phyloP scores from a whole-genome alignment of 2,329 filamentous ascomycete genomes.

The Neofusicoccum cordaticola region DNA sequence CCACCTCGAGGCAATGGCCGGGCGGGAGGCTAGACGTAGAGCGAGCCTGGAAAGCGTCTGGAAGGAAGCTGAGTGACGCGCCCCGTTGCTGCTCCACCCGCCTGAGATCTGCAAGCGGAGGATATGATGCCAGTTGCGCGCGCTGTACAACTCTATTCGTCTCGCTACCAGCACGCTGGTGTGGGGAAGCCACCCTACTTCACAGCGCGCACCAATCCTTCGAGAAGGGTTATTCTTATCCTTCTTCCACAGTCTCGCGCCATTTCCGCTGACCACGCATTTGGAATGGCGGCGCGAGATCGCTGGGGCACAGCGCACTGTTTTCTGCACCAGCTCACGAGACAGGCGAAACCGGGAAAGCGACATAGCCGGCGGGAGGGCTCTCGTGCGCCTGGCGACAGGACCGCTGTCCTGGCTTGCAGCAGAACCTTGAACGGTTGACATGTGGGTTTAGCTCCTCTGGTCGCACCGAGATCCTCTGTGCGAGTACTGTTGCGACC shows the following conservation, averaged over 20 bases:
- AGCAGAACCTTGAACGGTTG: constrained; percentile 7
- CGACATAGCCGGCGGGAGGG: constrained; percentile 9
- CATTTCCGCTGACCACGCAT: constrained; percentile 7
- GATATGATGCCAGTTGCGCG: constrained; percentile 5
- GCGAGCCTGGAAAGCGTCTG: constrained; percentile 1
- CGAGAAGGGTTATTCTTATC: background rate
- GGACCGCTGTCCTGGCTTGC: constrained; percentile 15
- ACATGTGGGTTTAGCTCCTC: constrained; percentile 16
- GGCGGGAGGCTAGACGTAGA: constrained; percentile 7
- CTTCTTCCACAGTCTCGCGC: background rate
- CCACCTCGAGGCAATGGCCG: background rate
- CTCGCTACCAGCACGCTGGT: constrained; percentile 15
- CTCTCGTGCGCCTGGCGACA: constrained; percentile 9
- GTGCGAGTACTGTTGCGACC: constrained; percentile 18
- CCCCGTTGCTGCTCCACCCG: constrained; percentile 4
- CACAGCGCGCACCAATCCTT: background rate
- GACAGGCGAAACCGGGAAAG: constrained; percentile 17
- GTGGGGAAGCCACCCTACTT: constrained; percentile 5
- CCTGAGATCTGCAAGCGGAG: constrained; percentile 11
- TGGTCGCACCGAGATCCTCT: constrained; percentile 11
- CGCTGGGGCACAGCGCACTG: constrained; percentile 7
- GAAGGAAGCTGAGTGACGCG: constrained; percentile 6
- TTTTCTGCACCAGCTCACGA: constrained; percentile 18
- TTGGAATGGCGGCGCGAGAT: constrained; percentile 15
- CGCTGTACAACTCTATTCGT: constrained; percentile 12